Conservation (phyloP, 805 yeast species). For the Alloascoidea hylecoeti region DNA sequence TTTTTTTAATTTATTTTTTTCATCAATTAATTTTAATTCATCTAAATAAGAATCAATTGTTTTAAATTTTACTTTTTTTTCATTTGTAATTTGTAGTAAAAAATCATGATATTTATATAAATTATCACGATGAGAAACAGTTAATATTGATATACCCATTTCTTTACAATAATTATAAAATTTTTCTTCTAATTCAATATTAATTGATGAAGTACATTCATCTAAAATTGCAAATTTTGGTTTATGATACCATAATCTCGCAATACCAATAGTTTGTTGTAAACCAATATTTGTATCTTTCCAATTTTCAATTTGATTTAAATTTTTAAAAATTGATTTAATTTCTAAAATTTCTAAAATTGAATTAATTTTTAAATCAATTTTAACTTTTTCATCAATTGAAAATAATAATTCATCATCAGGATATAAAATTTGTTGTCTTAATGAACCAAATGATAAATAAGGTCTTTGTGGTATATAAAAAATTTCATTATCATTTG, state of each 20-base stretch:
- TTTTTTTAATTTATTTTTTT: background rate
- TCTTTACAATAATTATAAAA: slow-evolving; percentile 77
- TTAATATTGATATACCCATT: slow-evolving; percentile 66
- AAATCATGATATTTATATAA: slow-evolving; percentile 85
- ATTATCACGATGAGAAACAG: slow-evolving; percentile 88
- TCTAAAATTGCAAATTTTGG: slow-evolving; percentile 92
- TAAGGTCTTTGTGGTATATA: slow-evolving; percentile 91
- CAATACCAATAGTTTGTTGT: slow-evolving; percentile 89
- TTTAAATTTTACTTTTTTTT: background rate
- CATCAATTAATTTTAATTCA: slow-evolving; percentile 1
- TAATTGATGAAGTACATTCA: slow-evolving; percentile 91
- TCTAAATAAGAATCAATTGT: background rate
- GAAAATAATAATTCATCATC: slow-evolving; percentile 29
- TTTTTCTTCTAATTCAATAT: slow-evolving; percentile 79
- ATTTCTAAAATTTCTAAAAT: slow-evolving; percentile 20
- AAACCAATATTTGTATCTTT: slow-evolving; percentile 84
- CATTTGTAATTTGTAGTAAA: slow-evolving; percentile 52
- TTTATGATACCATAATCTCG: slow-evolving; percentile 76
- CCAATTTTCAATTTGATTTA: slow-evolving; percentile 70
- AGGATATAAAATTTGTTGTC: slow-evolving; percentile 87
- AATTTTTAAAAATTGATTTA: slow-evolving; percentile 28
- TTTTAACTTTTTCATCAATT: slow-evolving; percentile 17
- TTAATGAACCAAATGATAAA: slow-evolving; percentile 62
- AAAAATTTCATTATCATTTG: slow-evolving; percentile 54
- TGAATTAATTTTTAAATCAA: background rate